phyloP scores from a whole-genome alignment of 2,329 filamentous ascomycete species.

The Blastomyces parvus region DNA sequence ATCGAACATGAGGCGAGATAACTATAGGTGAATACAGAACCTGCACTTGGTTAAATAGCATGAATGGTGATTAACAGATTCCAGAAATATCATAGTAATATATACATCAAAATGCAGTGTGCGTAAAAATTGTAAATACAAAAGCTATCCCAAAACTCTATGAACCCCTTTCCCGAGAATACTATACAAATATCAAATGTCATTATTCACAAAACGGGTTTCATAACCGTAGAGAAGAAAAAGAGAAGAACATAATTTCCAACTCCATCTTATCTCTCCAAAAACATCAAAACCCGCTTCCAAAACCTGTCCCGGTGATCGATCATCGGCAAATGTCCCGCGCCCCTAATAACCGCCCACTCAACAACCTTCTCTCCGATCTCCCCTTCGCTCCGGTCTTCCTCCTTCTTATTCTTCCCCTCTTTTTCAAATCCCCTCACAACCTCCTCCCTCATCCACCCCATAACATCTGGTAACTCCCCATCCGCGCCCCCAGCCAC shows the following conservation, averaged over 20 bases:
- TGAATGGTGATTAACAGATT: no score
- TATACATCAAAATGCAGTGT: no score
- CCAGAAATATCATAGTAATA: no score
- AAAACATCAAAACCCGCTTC: constrained; percentile 17
- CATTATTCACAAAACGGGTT: no score
- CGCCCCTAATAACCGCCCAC: constrained; percentile 19
- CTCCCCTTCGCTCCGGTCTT: background rate
- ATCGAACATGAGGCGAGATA: no score
- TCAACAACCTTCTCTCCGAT: constrained; percentile 15
- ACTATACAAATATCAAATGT: no score
- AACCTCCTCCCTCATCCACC: constrained; percentile 34
- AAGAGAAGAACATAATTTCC: background rate
- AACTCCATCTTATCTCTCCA: background rate
- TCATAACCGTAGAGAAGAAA: background rate
- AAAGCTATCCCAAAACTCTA: no score
- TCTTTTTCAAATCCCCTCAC: constrained; percentile 19
- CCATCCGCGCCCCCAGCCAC: no score
- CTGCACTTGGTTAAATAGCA: no score
- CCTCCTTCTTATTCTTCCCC: constrained; percentile 16
- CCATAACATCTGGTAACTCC: constrained; percentile 14
- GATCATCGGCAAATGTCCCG: constrained; percentile 34
- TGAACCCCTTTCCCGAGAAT: no score
- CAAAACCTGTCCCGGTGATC: constrained; percentile 31
- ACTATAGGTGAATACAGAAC: no score
- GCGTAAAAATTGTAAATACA: no score